These are phyloP conservation scores for Ambrosiella xylebori DNA, from an alignment of 2,329 filamentous ascomycete species.

Conservation along the genomic window DNA sequence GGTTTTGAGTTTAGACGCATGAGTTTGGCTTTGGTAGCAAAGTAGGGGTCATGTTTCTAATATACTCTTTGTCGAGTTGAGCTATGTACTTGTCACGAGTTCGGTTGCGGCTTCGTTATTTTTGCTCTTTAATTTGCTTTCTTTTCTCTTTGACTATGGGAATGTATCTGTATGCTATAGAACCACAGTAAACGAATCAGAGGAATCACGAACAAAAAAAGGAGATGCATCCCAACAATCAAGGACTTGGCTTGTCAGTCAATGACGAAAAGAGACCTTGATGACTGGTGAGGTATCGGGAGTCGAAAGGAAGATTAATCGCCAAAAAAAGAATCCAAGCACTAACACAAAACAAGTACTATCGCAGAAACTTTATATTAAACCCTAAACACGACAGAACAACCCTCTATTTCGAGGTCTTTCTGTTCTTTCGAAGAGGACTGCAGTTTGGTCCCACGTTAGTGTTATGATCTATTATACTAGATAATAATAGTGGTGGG, in stretches of 20 bases:
- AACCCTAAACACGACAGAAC: not conserved
- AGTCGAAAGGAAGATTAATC: too few species aligned
- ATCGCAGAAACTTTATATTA: not conserved
- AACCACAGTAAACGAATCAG: conserved; percentile 3
- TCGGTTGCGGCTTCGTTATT: too few species aligned
- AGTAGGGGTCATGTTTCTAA: not conserved
- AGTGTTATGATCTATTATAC: not conserved
- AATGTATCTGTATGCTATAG: conserved; percentile 1
- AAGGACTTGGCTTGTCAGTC: not conserved
- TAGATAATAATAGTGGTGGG: not conserved
- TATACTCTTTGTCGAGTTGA: not conserved
- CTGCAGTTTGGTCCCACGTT: not conserved
- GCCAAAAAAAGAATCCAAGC: too few species aligned
- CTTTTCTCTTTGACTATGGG: not conserved
- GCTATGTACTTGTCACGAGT: too few species aligned
- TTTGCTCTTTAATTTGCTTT: not conserved
- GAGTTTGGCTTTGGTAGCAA: not conserved
- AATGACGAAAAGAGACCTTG: not conserved
- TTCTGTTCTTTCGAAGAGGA: conserved; percentile 1
- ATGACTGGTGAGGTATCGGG: too few species aligned
- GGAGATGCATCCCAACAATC: not conserved
- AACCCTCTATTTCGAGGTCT: not conserved
- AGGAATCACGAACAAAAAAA: not conserved
- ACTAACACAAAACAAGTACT: not conserved
- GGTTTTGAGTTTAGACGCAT: not conserved